Evolutionary conservation across 164 flowering plant species (phyloP), one percentile per base, ranked within the genome.

Genomic region (Dillenia turbinata): DNA sequence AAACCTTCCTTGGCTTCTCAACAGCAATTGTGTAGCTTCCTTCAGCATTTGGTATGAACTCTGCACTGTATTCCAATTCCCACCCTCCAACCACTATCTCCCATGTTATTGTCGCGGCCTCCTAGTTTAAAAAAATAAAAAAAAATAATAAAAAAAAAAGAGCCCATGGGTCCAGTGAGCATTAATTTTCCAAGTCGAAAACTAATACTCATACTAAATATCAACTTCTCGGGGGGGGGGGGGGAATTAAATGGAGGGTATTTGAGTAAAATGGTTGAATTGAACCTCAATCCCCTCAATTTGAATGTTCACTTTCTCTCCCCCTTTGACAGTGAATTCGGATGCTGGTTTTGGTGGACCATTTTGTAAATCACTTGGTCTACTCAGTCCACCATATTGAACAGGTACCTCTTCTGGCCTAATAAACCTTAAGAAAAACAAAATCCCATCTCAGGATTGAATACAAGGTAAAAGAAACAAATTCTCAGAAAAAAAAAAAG

Each of bases 21-120:
- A 95, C 86, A 0, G 88, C 90, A 0, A 92, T 77, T 14, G 85
- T 78, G 83, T 95, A 95, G 83, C 97, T 85, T 12, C 75, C 86
- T 61, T 84, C 75, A 0, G 85, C 85, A 54, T 58, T 73, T 0
- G 99, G 99, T 47, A 88, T 78, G 65, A 83, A 95, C 70, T 95
- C 99, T 0, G 85, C 99, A 24, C 88, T 73, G 86, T 95, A 95
- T 8, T 89, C 94, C 78, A 95, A 68, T 9, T 95, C 99, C 99
- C 99, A 95, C 0, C 99, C 97, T 44, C 92, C 97, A 19, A 90
- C 97, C 19, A 87, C 96, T n/a, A 95, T 59, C 63, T 95, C 99
- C 99, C 99, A 95, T 52, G 87, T 77, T 43, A 95, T 90, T 9
- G 97, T 88, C 50, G 97, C 87, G 8, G 86, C 96, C 19, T 62